Conservation (phyloP, 768 basidiomycete genomes). For the Kondoa subrosea region DNA sequence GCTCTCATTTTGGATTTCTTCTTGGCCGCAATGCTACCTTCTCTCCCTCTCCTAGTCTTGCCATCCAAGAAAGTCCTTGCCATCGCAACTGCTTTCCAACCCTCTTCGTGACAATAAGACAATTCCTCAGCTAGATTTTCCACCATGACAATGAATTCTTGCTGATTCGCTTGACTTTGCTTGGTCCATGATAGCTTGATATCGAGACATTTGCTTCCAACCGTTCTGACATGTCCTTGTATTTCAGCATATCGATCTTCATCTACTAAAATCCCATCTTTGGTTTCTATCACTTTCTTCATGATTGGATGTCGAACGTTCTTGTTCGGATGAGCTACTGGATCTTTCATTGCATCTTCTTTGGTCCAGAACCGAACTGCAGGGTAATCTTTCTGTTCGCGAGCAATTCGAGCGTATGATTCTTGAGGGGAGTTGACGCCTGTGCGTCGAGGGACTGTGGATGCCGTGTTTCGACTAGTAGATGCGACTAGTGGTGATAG, state of each 20-base stretch:
- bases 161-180: background rate
- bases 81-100: slow-evolving; percentile 1
- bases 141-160: slow-evolving; percentile 1
- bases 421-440: background rate
- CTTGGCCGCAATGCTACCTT: background rate
- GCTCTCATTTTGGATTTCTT: slow-evolving; percentile 8
- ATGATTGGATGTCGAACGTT: slow-evolving; percentile 3
- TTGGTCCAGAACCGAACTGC: background rate
- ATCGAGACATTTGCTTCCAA: background rate
- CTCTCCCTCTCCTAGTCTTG: slow-evolving; percentile 3
- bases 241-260: background rate
- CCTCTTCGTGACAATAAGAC: background rate
- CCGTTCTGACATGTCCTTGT: slow-evolving; percentile 3
- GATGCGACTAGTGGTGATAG: background rate
- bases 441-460: background rate
- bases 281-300: background rate
- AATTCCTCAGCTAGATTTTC: background rate
- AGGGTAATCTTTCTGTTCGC: slow-evolving; percentile 1
- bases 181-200: slow-evolving; percentile 1
- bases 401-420: background rate
- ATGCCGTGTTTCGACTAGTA: background rate
- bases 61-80: slow-evolving; percentile 3
- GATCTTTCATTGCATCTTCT: background rate
- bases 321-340: background rate
- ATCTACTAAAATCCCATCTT: background rate